Conservation (phyloP, 176 grass and related monocot genomes). For the Cymbopogon citratus region DNA sequence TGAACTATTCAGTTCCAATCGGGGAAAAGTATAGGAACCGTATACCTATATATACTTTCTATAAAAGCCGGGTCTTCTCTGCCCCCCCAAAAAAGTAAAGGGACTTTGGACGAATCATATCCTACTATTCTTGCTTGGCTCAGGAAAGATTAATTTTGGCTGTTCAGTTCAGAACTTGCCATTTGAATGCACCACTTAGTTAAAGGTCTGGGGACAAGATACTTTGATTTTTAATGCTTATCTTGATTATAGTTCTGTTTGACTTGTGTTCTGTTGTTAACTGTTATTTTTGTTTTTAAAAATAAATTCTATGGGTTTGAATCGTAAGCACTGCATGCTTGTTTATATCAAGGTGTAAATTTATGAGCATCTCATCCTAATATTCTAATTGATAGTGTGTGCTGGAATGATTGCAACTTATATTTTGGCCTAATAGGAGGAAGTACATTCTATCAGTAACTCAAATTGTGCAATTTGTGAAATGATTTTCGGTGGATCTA, state of each 20-base stretch:
- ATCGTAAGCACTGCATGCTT: not conserved
- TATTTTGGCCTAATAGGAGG: not conserved
- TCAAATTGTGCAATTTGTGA: slow-evolving; percentile 1
- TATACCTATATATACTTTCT: not conserved
- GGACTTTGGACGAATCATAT: not conserved
- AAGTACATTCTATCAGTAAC: slow-evolving; percentile 13
- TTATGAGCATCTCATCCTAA: not conserved
- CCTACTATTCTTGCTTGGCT: not conserved
- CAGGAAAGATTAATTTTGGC: not conserved
- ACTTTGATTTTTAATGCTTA: too few relatives aligned
- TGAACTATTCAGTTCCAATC: not conserved
- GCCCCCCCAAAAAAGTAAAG: not conserved
- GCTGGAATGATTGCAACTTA: not conserved
- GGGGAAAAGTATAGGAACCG: not conserved
- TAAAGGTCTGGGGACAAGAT: not conserved
- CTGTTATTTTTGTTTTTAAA: not conserved
- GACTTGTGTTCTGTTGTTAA: not conserved
- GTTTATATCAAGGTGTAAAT: not conserved
- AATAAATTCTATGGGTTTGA: not conserved
- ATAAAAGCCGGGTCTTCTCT: not conserved
- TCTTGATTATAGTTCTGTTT: not conserved
- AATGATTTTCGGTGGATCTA: not conserved
- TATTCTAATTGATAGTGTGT: not conserved
- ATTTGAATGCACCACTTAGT: not conserved
- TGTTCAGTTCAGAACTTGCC: not conserved